Percentiles rank a stretch among this genome's conserved stretches.
Evolutionary conservation across 805 yeast species (phyloP).

Genomic region (Kluyveromyces aestuarii): DNA sequence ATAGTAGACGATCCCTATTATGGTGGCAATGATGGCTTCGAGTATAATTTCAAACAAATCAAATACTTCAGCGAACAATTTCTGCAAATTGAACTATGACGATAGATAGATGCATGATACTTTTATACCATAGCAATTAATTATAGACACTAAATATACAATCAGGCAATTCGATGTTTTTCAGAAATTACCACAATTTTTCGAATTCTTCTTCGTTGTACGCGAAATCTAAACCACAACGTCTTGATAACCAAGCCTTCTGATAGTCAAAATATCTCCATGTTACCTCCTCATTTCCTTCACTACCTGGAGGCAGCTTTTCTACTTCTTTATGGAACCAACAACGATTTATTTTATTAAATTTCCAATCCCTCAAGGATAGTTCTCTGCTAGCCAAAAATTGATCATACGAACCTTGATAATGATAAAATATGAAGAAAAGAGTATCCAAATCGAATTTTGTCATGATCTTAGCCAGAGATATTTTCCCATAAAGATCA

Average conservation of each 20-base stretch:
- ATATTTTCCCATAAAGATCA: conserved; percentile 27
- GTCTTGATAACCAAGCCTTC: conserved; percentile 54
- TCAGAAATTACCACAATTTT: conserved; percentile 11
- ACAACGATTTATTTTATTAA: conserved; percentile 30
- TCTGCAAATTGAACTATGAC: conserved; percentile 38
- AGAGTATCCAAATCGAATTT: conserved; percentile 81
- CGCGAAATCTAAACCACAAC: conserved; percentile 29
- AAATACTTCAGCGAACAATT: conserved; percentile 67
- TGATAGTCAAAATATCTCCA: conserved; percentile 86
- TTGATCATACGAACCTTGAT: conserved; percentile 62
- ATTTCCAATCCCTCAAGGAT: conserved; percentile 70
- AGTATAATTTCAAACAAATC: conserved; percentile 66
- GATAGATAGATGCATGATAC: background rate
- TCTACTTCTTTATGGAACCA: conserved; percentile 54
- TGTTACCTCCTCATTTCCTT: conserved; percentile 34
- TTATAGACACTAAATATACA: background rate
- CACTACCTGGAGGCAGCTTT: conserved; percentile 75
- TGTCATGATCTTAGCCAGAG: conserved; percentile 50
- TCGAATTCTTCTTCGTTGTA: conserved; percentile 44
- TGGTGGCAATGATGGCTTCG: conserved; percentile 81
- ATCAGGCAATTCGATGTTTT: too few relatives aligned
- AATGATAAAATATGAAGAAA: conserved; percentile 85
- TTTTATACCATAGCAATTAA: background rate
- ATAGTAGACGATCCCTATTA: conserved; percentile 89
- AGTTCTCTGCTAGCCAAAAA: conserved; percentile 75